Evolutionary conservation across 208 protist genomes (phyloP), one percentile per base, ranked within the genome.

Genomic region (Acanthamoeba polyphaga): DNA sequence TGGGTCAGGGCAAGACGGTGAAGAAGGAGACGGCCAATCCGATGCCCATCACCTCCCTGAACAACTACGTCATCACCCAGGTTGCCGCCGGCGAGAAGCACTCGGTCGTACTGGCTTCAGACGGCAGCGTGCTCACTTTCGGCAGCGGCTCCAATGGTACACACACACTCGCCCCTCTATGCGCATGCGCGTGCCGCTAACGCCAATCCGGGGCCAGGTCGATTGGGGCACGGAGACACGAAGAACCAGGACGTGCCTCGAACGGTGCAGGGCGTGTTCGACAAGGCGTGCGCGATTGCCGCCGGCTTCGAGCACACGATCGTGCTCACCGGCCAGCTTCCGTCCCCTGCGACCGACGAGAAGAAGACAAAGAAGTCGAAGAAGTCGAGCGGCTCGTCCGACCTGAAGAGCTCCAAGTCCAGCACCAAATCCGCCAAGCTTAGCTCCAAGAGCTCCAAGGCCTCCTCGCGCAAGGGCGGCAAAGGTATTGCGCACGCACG

Each of bases 1-100:
- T 92, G 5, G 87, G 87, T 74, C 87, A 92, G 17, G 85, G 60
- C 29, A 92, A 92, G 55, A 22, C 38, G 13, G 60, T 92, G 9
- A 68, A 92, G 64, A 92, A 92, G 64, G 55, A 68, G 19, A 92
- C 64, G 8, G 29, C 60, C 32, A 74, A 92, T 22, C 85, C 85
- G 38, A 19, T 76, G 64, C 49, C 34, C 55, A 92, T 92, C 15
- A 17, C 64, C 5, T 24, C 55, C 24, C 46, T 92, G n/a, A 89
- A 62, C 60, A 74, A 74, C 87, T 27, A 6, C 3, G 72, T 27
- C 17, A 74, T 53, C 55, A n/a, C 27, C 43, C 87, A 74, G 64
- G 46, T 92, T 0, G 1, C 85, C 29, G 85, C 85, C 46, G 85
- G 85, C 46, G 85, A 76, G 55, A 92, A 92, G 64, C 85, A 92